Evolutionary conservation across 2,329 filamentous ascomycete species (phyloP), one percentile per base, ranked within the genome.

Genomic region (Paecilomyces variotii): DNA sequence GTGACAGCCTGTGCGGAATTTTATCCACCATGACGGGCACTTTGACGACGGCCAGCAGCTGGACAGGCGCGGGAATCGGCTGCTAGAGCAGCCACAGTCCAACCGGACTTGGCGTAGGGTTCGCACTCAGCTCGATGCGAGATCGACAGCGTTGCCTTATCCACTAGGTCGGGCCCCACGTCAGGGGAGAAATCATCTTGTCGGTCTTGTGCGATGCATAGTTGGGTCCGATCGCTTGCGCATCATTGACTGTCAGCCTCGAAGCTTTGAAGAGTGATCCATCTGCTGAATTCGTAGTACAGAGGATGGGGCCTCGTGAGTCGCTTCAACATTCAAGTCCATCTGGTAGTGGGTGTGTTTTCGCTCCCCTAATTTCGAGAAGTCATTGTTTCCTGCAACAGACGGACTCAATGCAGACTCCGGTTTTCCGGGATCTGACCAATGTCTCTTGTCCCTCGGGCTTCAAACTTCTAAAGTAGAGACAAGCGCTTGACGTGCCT

Each of bases 81-180:
- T 45, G 4, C 39, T 45, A 45, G 39, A 45, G 39, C 39, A 45
- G 39, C 39, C 39, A 45, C 39, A n/a, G 39, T n/a, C 39, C 39
- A 45, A 45, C 39, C 39, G n/a, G 35, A 14, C 50, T 52, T 52
- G 50, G 50, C 50, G 25, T 28, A 52, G 49, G 49, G 54, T 54
- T 56, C 51, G 54, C 53, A 26, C 53, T 58, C 53, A 60, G 59
- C 59, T 55, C 26, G 30, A 50, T 58, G 55, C 30, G 56, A 30
- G 59, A 58, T 60, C 56, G 56, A 56, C 56, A n/a, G 53, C 30
- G 53, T 60, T 45, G n/a, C 35, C 39, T 45, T 56, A 60, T 58
- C 56, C 59, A 56, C 50, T n/a, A 52, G 12, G 24, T 24, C 24
- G 50, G 50, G 50, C 50, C 50, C 24, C n/a, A 14, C 45, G 24